Base-by-base conservation (phyloP, 73 alveolate species). In the Tetrahymena borealis region DNA sequence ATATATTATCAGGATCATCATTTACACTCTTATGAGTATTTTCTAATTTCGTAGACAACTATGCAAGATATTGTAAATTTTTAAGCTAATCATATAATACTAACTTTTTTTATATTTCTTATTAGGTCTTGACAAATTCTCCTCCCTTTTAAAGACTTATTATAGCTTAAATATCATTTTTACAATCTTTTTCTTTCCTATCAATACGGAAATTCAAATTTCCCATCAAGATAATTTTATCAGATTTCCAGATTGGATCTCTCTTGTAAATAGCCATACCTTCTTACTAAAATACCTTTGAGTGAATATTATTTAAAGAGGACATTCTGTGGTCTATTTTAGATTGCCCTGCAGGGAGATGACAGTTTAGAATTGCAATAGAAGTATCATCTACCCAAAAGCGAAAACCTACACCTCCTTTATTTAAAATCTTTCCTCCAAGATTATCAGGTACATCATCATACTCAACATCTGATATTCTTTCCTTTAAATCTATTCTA, bases 351-450 rank as follows among this genome's bases (percentile, higher is more conserved):
- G 98, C 91, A 38, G 95, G 98, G 35, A 98, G 93, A 93, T 98
- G 99, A 40, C 99, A 96, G 91, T 96, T 96, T 38, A 97, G 91
- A 12, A 98, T 24, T 40, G 96, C 39, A 35, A 97, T 91, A 20
- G 96, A 60, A 0, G 98, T 77, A 94, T 98, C 98, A 90, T 79
- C 95, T 0, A 98, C 40, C 85, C 95, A 90, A 77, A 98, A 96
- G 40, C 99, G 79, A 24, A 97, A 95, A 13, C 94, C 94, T 33
- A 97, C 98, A 4, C 98, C 99, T 32, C 99, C 99, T 96, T 98
- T 98, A 90, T 98, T 98, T 20, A 99, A 99, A 20, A 97, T 78
- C 77, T 97, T 94, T 1, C 99, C 99, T 33, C 98, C 97, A 33
- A 97, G 91, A 1, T 99, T 99, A 9, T 97, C 95, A 90, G 98